Evolutionary conservation across 2,329 filamentous ascomycete genomes (phyloP), one percentile per base, ranked within the genome.

Genomic region (Penicillium frequentans): DNA sequence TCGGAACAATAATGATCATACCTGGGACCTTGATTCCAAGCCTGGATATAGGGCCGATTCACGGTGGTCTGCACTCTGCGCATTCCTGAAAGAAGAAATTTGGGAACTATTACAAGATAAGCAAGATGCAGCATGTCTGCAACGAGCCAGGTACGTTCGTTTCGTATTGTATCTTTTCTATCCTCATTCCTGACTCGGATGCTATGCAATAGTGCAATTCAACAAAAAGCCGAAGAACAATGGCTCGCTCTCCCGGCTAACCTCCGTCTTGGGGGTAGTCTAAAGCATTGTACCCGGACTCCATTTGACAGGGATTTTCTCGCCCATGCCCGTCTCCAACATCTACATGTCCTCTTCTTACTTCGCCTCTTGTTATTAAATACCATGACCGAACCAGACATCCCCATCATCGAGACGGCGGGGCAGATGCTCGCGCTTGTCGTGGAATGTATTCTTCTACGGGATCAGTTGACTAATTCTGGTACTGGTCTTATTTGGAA

Each of bases 401-500:
- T 57, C 2, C 56, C 61, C 2, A 66, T 70, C 10, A 59, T 70
- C 11, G 60, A 66, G 29, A 66, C 64, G 3, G 67, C 69, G 5
- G 64, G 64, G 2, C 61, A 70, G 37, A 71, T 70, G 56, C 62
- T 71, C 21, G 57, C 62, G 3, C 56, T 69, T 0, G 63, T 69
- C 7, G 66, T 70, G 9, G 67, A 70, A n/a, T 55, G 60, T 10
- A 64, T 70, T 21, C 49, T 70, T 14, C 57, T 69, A 1, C 65
- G 67, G 10, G 68, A 69, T 23, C 68, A 67, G 37, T 49, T 68
- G 24, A 64, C 61, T 5, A 70, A 69, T 46, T 69, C 68, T 1
- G 66, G 68, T 2, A 69, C 66, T 1, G 59, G 65, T 27, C 58
- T 70, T 8, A 58, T 68, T 14, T 70, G 66, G 67, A 70, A 70